Percentiles rank a stretch among this genome's conserved stretches.
Evolutionary conservation across 2,329 filamentous ascomycete genomes (phyloP).

Genomic region (Fusarium pseudocircinatum): DNA sequence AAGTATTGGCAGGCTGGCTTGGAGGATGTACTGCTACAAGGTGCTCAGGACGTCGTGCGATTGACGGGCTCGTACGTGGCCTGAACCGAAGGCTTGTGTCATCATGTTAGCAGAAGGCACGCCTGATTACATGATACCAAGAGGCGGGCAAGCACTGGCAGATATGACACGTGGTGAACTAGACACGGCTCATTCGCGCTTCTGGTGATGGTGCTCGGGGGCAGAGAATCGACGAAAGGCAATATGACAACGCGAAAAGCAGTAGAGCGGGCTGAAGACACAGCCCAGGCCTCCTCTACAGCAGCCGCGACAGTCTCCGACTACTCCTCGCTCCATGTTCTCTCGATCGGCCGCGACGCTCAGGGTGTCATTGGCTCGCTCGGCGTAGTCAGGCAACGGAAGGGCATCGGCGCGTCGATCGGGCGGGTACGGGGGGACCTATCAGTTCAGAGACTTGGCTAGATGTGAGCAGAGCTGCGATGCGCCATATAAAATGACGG

Average conservation of each 20-base stretch:
- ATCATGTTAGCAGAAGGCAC: too few relatives aligned
- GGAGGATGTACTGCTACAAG: too few relatives aligned
- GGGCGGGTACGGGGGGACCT: accelerated
- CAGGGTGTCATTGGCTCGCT: accelerated
- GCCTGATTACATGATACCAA: too few relatives aligned
- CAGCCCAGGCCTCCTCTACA: accelerated
- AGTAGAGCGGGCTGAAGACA: too few relatives aligned
- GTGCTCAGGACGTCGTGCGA: too few relatives aligned
- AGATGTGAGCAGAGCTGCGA: accelerated
- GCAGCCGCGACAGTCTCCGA: accelerated
- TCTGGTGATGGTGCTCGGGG: accelerated
- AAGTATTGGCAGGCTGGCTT: accelerated
- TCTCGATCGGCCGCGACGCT: not conserved
- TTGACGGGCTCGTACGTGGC: too few relatives aligned
- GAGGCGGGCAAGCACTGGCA: not conserved
- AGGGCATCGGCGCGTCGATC: accelerated
- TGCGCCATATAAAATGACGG: accelerated
- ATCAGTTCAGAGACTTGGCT: accelerated
- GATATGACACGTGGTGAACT: accelerated
- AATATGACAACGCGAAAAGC: accelerated
- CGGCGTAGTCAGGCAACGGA: accelerated
- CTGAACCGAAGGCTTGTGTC: too few relatives aligned
- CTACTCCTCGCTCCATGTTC: accelerated
- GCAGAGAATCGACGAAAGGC: not conserved
- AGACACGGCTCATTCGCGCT: accelerated